Percentiles rank a stretch among this genome's conserved stretches.
These are phyloP conservation scores for Hippophae gyantsensis DNA, from an alignment of 306 rosid species.

Conservation along the genomic window DNA sequence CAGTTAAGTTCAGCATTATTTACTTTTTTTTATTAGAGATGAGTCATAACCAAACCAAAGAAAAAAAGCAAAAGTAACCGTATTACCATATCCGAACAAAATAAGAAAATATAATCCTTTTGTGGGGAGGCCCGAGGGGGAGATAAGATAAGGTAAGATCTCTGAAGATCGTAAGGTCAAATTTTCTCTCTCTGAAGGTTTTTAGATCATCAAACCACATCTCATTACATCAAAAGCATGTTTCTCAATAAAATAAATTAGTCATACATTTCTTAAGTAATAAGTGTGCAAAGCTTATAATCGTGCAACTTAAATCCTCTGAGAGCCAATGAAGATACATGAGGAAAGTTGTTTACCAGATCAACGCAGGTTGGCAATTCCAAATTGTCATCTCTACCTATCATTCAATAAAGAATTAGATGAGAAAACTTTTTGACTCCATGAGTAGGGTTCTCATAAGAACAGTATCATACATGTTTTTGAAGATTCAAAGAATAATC, in stretches of 20 bases:
- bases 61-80: too few species aligned
- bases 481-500: conserved; percentile 82
- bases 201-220: too few species aligned
- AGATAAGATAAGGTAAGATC: too few species aligned
- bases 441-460: conserved; percentile 11
- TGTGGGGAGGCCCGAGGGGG: too few species aligned
- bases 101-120: too few species aligned
- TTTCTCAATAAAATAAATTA: neutral
- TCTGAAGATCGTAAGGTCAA: too few species aligned
- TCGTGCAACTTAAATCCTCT: conserved; percentile 96
- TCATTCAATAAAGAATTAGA: conserved; percentile 18
- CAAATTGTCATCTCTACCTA: conserved; percentile 99
- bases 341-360: conserved; percentile 65
- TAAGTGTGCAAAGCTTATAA: conserved; percentile 68
- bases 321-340: conserved; percentile 73
- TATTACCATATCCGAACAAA: too few species aligned
- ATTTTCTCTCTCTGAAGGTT: too few species aligned
- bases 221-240: neutral
- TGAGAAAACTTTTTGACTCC: conserved; percentile 23
- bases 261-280: conserved; percentile 19
- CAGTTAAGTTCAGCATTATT: too few species aligned
- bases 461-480: conserved; percentile 55
- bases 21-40: too few species aligned
- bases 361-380: conserved; percentile 65
- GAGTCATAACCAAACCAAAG: too few species aligned